A percentile compares a stretch with the other conserved stretches of the same genome.
Evolutionary conservation across 106 monocot species (phyloP).

Genomic region (Vanilla planifolia): DNA sequence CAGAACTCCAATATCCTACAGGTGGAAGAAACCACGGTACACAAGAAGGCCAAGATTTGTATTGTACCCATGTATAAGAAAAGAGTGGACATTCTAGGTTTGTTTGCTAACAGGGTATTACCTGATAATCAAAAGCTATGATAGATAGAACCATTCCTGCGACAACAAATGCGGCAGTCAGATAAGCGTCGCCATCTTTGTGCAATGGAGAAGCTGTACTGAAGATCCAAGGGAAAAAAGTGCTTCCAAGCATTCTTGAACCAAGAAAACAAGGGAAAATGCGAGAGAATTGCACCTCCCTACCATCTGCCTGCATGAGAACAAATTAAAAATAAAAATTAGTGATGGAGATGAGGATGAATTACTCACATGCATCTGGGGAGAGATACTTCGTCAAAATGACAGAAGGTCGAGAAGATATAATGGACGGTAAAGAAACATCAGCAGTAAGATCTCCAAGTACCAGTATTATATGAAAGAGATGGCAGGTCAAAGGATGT

Average conservation of each 20-base stretch:
- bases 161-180: conserved; percentile 46
- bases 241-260: conserved; percentile 91
- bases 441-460: no score
- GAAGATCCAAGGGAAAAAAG: conserved; percentile 62
- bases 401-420: no score
- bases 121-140: conserved; percentile 97
- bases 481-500: no score
- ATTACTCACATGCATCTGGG: background rate
- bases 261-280: conserved; percentile 91
- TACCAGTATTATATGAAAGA: no score
- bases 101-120: conserved; percentile 9
- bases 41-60: background rate
- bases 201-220: conserved; percentile 25
- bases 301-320: conserved; percentile 95
- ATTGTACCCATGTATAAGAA: background rate
- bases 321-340: conserved; percentile 8
- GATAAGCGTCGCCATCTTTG: conserved; percentile 59
- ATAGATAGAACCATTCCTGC: conserved; percentile 47
- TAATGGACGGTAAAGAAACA: no score
- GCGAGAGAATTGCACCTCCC: conserved; percentile 56
- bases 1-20: conserved; percentile 69
- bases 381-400: no score
- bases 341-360: conserved; percentile 4
- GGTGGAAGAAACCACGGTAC: background rate
- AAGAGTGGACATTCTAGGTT: background rate